phyloP scores from a whole-genome alignment of 225 moss, liverwort and hornwort genomes.

The Asterella californica region DNA sequence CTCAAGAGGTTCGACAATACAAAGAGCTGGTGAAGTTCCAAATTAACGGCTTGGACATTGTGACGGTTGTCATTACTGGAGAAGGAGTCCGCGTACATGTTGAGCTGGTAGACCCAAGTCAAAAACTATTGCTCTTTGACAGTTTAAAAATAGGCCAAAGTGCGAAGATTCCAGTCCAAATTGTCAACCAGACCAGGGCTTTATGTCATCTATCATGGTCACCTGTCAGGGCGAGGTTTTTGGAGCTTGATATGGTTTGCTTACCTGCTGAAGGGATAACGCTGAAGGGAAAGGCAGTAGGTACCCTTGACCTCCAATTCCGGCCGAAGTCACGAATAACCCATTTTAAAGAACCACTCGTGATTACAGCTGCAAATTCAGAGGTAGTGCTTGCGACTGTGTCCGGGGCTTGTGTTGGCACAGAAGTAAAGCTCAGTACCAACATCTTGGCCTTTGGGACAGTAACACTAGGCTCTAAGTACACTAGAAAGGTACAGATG shows the following conservation, averaged over 20 bases:
- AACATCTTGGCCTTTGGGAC: slow-evolving; percentile 64
- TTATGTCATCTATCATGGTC: slow-evolving; percentile 26
- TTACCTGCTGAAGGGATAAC: slow-evolving; percentile 66
- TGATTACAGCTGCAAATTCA: slow-evolving; percentile 61
- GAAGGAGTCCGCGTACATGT: slow-evolving; percentile 78
- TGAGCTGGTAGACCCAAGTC: slow-evolving; percentile 67
- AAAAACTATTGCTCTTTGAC: slow-evolving; percentile 69
- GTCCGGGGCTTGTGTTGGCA: slow-evolving; percentile 66
- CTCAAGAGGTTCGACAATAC: slow-evolving; percentile 49
- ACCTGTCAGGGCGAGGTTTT: slow-evolving; percentile 37
- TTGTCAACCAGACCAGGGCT: slow-evolving; percentile 38
- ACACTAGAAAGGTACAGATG: slow-evolving; percentile 53
- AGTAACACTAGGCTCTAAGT: slow-evolving; percentile 61
- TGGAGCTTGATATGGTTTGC: slow-evolving; percentile 66
- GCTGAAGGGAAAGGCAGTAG: slow-evolving; percentile 48
- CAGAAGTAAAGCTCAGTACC: slow-evolving; percentile 63
- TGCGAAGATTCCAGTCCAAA: slow-evolving; percentile 45
- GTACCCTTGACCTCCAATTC: slow-evolving; percentile 61
- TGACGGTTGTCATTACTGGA: slow-evolving; percentile 61
- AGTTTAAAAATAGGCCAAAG: slow-evolving; percentile 56
- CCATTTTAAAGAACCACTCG: slow-evolving; percentile 54
- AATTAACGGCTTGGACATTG: slow-evolving; percentile 69
- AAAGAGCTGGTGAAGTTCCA: slow-evolving; percentile 65
- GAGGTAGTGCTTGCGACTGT: slow-evolving; percentile 63
- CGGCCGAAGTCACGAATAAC: slow-evolving; percentile 59